Conservation (phyloP, 2,329 filamentous ascomycete genomes). For the Westerdykella sp. region DNA sequence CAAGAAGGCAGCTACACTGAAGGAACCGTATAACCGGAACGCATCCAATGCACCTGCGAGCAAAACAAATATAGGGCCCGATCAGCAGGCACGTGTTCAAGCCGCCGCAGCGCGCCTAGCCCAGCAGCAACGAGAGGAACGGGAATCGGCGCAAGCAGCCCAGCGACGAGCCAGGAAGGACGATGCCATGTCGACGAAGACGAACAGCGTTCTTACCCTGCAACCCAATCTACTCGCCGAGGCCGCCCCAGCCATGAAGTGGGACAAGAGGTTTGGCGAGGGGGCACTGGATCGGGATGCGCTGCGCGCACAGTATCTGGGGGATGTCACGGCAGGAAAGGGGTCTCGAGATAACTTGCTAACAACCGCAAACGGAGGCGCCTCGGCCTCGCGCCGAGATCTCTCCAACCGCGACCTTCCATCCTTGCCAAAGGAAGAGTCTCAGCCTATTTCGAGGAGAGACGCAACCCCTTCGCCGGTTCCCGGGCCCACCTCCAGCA, state of each 20-base stretch:
- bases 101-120: conserved; percentile 82
- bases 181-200: conserved; percentile 60
- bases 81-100: conserved; percentile 90
- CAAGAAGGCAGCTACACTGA: conserved; percentile 41
- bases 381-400: conserved; percentile 18
- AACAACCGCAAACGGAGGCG: conserved; percentile 25
- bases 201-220: conserved; percentile 81
- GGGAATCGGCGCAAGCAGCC: conserved; percentile 44
- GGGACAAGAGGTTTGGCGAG: conserved; percentile 94
- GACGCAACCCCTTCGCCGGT: conserved; percentile 27
- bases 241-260: conserved; percentile 90
- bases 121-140: conserved; percentile 58
- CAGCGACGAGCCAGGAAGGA: conserved; percentile 51
- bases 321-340: conserved; percentile 64
- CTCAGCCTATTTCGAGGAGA: conserved; percentile 13
- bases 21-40: conserved; percentile 48
- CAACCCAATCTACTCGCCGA: conserved; percentile 80
- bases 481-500: conserved; percentile 11
- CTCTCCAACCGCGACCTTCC: conserved; percentile 38
- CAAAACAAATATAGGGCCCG: conserved; percentile 78
- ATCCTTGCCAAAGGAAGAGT: conserved; percentile 33
- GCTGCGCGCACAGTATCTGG: conserved; percentile 79
- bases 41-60: conserved; percentile 53
- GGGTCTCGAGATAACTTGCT: conserved; percentile 49
- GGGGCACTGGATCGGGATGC: conserved; percentile 80